Percentiles rank a stretch among this genome's conserved stretches.
These are phyloP conservation scores for Daldinia eschscholtzii DNA, from an alignment of 2,329 filamentous ascomycete genomes.

Conservation along the genomic window DNA sequence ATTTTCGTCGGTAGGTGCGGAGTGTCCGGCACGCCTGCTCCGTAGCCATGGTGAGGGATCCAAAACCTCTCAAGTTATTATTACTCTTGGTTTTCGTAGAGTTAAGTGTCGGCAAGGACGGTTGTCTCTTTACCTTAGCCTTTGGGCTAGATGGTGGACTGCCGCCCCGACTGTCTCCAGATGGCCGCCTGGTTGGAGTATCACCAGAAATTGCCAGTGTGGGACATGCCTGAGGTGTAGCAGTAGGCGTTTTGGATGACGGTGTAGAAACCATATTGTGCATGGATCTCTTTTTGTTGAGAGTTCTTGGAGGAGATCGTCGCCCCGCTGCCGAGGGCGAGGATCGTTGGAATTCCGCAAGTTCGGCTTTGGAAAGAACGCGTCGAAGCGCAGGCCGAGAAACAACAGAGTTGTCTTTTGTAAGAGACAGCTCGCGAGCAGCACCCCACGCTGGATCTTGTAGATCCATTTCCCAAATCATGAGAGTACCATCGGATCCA, in stretches of 20 bases:
- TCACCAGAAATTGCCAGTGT: conserved; percentile 58
- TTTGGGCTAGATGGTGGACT: conserved; percentile 67
- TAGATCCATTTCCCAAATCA: conserved; percentile 77
- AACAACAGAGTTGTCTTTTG: conserved; percentile 63
- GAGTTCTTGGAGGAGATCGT: conserved; percentile 67
- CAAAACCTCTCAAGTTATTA: conserved; percentile 63
- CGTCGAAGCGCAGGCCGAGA: conserved; percentile 82
- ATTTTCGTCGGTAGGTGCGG: conserved; percentile 72
- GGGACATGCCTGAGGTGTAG: conserved; percentile 58
- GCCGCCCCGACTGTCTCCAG: conserved; percentile 58
- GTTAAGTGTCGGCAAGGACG: conserved; percentile 67
- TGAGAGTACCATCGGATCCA: conserved; percentile 83
- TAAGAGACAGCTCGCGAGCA: conserved; percentile 67
- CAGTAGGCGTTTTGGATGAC: conserved; percentile 57
- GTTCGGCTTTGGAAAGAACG: conserved; percentile 86
- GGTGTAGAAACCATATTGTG: conserved; percentile 58
- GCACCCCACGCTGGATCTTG: conserved; percentile 58
- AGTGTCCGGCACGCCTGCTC: conserved; percentile 74
- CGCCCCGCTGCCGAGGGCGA: conserved; percentile 59
- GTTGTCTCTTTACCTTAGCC: conserved; percentile 62
- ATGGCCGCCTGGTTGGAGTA: conserved; percentile 63
- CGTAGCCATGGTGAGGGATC: conserved; percentile 71
- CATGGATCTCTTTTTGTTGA: conserved; percentile 68
- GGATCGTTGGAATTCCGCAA: conserved; percentile 80
- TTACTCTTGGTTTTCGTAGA: conserved; percentile 64